Base-by-base conservation (phyloP, 768 basidiomycete genomes). In the Macrocybe gigantea region DNA sequence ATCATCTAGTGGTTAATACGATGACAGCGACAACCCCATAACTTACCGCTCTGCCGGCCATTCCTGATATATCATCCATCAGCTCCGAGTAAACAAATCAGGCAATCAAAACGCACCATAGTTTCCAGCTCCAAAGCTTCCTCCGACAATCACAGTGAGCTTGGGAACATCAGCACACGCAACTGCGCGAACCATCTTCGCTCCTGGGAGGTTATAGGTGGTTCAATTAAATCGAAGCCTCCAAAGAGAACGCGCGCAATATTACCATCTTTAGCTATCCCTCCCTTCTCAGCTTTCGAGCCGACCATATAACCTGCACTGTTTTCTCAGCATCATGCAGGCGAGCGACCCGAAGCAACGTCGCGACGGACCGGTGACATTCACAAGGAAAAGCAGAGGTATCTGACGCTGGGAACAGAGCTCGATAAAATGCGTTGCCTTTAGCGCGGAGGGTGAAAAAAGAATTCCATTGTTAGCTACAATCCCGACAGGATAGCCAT, bases 101-200 rank as follows among this genome's bases (percentile, higher is more conserved):
- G 29, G 43, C 37, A 32, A 36, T 52, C 44, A 37, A 14, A 5
- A 55, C 77, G 41, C 49, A 88, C 91, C 93, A 57, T 97, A 97
- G 65, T 94, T 96, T 5, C 93, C 93, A 5, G 94, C 93, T 29
- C 93, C 93, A 61, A 92, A 95, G 61, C 88, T 92, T 40, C 93
- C 93, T 12, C 93, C 93, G 22, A 95, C 87, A 42, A 96, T 72
- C 30, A 96, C 89, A 1, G 93, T 96, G 51, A 95, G 72, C 67
- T 97, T 97, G 10, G 94, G 93, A 6, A 95, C 92, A 54, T 95
- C 86, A 12, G 92, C 91, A 54, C 92, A 92, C 5, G 92, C 91
- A 12, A 94, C 92, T 5, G 92, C 91, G 38, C 93, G 83, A 56
- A 97, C 93, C 90, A 97, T 94, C 74, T 96, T 96, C 6, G 93